Conservation (phyloP, 139 green algal species). For the Pseudopediastrum boryanum region DNA sequence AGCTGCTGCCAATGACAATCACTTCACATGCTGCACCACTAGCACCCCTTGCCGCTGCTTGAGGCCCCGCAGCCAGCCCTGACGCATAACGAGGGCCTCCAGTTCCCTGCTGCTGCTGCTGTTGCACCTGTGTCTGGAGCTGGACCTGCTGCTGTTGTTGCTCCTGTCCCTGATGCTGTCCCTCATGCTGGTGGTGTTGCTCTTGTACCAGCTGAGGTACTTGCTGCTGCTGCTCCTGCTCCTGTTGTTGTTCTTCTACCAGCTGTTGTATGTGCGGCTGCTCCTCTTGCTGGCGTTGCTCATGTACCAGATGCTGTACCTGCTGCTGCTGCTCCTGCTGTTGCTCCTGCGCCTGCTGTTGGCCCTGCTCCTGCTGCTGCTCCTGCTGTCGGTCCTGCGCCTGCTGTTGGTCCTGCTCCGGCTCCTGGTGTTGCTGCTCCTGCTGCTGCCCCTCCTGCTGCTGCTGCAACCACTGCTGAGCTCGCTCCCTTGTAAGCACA, state of each 20-base stretch:
- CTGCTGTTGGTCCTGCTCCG: background rate
- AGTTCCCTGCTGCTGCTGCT: background rate
- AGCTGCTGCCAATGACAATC: background rate
- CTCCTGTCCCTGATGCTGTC: background rate
- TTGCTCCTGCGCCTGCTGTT: background rate
- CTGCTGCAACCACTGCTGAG: background rate
- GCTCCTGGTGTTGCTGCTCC: background rate
- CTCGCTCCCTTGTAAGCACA: background rate
- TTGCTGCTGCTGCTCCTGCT: background rate
- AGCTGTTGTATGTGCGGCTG: background rate
- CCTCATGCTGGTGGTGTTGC: too few relatives aligned
- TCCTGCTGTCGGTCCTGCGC: background rate
- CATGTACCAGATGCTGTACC: background rate
- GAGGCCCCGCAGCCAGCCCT: too few relatives aligned
- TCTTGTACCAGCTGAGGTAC: background rate
- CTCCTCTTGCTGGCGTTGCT: conserved; percentile 3
- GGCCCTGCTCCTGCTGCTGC: conserved; percentile 8
- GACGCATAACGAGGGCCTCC: background rate
- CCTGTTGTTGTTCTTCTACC: background rate
- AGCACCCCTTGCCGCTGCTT: conserved; percentile 6
- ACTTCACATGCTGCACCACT: background rate
- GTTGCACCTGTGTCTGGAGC: background rate
- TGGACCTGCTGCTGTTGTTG: too few relatives aligned
- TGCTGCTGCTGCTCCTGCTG: conserved; percentile 19
- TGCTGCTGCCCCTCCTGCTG: background rate